phyloP scores from a whole-genome alignment of 257 asterid species.

The Nicotiana undulata region DNA sequence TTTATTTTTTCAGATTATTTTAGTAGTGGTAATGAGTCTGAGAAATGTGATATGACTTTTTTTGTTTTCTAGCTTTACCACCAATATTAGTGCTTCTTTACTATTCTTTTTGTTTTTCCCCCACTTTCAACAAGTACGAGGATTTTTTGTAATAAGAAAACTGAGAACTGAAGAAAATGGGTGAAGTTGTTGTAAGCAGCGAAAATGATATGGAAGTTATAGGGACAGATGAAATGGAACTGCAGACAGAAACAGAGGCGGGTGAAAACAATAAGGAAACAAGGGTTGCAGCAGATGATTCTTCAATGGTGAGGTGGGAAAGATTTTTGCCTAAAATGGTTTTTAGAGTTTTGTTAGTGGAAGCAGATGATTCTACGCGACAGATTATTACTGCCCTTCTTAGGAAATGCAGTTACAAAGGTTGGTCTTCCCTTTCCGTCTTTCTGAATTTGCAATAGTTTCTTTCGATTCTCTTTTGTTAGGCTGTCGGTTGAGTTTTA shows the following conservation, averaged over 20 bases:
- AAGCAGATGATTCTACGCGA: conserved; percentile 92
- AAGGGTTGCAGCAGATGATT: conserved; percentile 5
- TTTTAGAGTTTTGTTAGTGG: conserved; percentile 78
- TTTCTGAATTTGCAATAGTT: neutral
- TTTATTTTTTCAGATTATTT: neutral
- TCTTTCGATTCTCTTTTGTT: neutral
- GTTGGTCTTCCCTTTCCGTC: conserved; percentile 23
- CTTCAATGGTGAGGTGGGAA: conserved; percentile 57
- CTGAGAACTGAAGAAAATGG: conserved; percentile 32
- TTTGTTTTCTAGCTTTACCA: neutral
- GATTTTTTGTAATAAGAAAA: neutral
- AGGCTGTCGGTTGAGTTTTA: neutral
- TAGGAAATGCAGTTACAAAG: conserved; percentile 92
- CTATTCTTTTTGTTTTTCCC: neutral
- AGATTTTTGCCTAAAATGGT: conserved; percentile 73
- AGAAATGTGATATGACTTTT: neutral
- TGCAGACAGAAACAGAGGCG: conserved; percentile 13
- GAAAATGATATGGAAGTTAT: conserved; percentile 29
- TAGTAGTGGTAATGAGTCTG: neutral
- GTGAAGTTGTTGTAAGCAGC: conserved; percentile 50
- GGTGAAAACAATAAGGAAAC: conserved; percentile 8
- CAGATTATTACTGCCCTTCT: conserved; percentile 93
- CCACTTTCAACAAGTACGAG: neutral
- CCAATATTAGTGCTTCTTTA: neutral
- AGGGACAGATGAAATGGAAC: conserved; percentile 20